Conservation (phyloP, 768 basidiomycete genomes). For the Suillus tomentosus region DNA sequence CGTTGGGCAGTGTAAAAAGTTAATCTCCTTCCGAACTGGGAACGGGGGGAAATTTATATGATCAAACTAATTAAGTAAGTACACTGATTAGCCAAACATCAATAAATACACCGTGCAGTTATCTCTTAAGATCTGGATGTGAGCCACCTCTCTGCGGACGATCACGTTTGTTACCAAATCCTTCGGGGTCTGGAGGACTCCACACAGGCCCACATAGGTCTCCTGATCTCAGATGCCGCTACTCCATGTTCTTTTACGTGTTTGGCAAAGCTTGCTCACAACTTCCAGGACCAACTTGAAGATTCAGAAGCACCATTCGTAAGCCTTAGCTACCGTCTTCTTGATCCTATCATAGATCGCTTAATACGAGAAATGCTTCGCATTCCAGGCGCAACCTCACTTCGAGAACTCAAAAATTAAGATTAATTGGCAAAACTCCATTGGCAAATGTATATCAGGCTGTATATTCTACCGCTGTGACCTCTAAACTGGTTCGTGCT, state of each 20-base stretch:
- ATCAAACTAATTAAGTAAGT: background rate
- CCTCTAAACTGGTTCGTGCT: background rate
- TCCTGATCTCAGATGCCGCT: background rate
- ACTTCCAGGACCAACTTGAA: background rate
- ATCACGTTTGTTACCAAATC: background rate
- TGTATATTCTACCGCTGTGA: background rate
- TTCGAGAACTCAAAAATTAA: background rate
- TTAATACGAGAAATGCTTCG: background rate
- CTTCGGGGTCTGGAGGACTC: background rate
- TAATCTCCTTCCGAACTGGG: background rate
- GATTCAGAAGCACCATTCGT: background rate
- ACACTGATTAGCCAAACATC: background rate
- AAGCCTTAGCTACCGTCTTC: too few species aligned
- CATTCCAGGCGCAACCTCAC: background rate
- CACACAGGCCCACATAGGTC: too few species aligned
- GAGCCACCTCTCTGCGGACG: too few species aligned
- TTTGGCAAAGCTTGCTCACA: background rate
- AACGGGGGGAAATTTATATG: background rate
- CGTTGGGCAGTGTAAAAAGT: background rate
- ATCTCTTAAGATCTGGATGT: background rate
- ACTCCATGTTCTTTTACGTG: too few species aligned
- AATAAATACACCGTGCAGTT: background rate
- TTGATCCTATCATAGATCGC: background rate
- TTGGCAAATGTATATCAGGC: conserved; percentile 2
- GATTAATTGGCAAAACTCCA: background rate